phyloP scores from a whole-genome alignment of 1,284 basidiomycete genomes.

The Cutaneotrichosporon spelunceum region DNA sequence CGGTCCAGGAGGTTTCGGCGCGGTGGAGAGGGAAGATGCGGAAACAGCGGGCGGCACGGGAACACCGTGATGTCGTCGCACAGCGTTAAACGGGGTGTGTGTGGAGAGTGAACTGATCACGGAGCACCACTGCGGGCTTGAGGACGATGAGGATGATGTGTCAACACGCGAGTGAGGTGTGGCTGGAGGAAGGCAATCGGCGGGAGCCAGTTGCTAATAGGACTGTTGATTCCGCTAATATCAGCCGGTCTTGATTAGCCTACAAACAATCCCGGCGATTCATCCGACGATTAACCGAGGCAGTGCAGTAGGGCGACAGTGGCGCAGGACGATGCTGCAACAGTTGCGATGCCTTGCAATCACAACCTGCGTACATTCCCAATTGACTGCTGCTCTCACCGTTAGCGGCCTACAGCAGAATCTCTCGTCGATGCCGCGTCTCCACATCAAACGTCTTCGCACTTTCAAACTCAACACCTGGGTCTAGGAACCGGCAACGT shows the following conservation, averaged over 20 bases:
- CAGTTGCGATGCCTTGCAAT: slow-evolving; percentile 18
- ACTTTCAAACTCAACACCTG: too few relatives aligned
- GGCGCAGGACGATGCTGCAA: slow-evolving; percentile 10
- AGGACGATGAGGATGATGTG: background rate
- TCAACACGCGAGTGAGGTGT: too few relatives aligned
- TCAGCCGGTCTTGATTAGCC: too few relatives aligned
- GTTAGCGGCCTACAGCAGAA: slow-evolving; percentile 8
- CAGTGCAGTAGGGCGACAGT: too few relatives aligned
- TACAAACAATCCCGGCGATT: too few relatives aligned
- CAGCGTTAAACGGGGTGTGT: background rate
- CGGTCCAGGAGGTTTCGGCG: background rate
- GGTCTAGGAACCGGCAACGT: too few relatives aligned
- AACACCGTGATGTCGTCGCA: background rate
- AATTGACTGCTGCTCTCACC: background rate
- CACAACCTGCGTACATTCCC: slow-evolving; percentile 11
- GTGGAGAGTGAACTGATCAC: too few relatives aligned
- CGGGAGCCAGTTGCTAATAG: too few relatives aligned
- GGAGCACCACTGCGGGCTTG: background rate
- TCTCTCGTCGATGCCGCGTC: slow-evolving; percentile 13
- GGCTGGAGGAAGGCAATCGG: too few relatives aligned
- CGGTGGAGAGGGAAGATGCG: background rate
- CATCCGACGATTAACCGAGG: too few relatives aligned
- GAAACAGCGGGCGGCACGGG: background rate
- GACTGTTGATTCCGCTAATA: too few relatives aligned
- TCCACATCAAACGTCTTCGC: slow-evolving; percentile 11